phyloP scores from a whole-genome alignment of 2,329 filamentous ascomycete species.

The Colletotrichum agaves region DNA sequence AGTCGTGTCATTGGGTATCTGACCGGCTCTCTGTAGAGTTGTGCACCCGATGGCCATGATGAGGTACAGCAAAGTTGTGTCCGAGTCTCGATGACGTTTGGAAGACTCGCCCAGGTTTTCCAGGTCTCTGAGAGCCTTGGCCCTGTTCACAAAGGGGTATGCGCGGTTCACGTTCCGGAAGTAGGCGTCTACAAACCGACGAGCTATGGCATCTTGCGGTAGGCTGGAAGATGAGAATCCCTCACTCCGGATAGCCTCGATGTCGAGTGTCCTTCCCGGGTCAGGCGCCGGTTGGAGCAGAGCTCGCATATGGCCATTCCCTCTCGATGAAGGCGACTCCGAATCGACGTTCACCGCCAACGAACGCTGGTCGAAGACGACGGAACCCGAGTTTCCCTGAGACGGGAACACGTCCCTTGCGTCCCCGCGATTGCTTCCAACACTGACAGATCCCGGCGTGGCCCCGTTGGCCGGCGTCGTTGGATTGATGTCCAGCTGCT shows the following conservation, averaged over 20 bases:
- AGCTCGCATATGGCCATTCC: slow-evolving; percentile 23
- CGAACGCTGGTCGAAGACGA: slow-evolving; percentile 17
- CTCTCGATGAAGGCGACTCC: slow-evolving; percentile 20
- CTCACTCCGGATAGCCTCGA: slow-evolving; percentile 27
- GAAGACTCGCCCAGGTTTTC: slow-evolving; percentile 44
- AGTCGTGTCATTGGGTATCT: slow-evolving; percentile 48
- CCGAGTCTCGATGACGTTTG: slow-evolving; percentile 42
- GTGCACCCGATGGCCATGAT: slow-evolving; percentile 59
- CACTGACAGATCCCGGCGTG: slow-evolving; percentile 26
- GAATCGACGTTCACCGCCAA: slow-evolving; percentile 25
- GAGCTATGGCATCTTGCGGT: slow-evolving; percentile 43
- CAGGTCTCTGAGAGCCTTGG: slow-evolving; percentile 48
- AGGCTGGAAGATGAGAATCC: slow-evolving; percentile 32
- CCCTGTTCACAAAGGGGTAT: slow-evolving; percentile 56
- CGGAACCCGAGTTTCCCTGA: neutral
- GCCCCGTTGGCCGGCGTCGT: slow-evolving; percentile 24
- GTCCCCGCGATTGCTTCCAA: slow-evolving; percentile 21
- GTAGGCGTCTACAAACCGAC: slow-evolving; percentile 55
- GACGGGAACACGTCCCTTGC: slow-evolving; percentile 3
- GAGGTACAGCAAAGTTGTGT: slow-evolving; percentile 52
- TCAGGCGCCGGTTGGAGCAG: slow-evolving; percentile 27
- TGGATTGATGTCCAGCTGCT: slow-evolving; percentile 13
- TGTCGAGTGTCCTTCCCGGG: slow-evolving; percentile 19
- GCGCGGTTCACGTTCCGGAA: slow-evolving; percentile 57
- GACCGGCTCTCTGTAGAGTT: slow-evolving; percentile 54